Evolutionary conservation across 2,329 filamentous ascomycete genomes (phyloP).

Genomic region (Fusarium nygamai): DNA sequence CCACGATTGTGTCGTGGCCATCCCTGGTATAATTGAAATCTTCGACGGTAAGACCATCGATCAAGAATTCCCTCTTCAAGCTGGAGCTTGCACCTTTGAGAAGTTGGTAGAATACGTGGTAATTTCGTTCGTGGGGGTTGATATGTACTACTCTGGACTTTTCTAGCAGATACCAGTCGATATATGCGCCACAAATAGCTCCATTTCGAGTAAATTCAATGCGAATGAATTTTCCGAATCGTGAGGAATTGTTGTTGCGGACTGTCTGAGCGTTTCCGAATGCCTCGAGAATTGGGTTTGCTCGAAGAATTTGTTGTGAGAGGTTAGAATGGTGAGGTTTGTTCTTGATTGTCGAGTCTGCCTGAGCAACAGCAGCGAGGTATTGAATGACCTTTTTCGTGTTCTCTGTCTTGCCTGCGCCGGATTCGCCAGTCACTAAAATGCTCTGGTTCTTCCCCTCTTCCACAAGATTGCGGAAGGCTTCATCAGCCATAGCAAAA

Average conservation of each 20-base stretch:
- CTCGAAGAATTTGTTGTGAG: constrained; percentile 94
- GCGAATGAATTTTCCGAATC: constrained; percentile 98
- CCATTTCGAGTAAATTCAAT: constrained; percentile 92
- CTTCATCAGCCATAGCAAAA: constrained; percentile 96
- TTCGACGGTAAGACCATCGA: constrained; percentile 79
- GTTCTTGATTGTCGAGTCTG: constrained; percentile 75
- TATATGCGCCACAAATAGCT: constrained; percentile 93
- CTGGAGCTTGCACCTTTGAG: constrained; percentile 81
- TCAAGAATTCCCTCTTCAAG: constrained; percentile 79
- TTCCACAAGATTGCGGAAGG: constrained; percentile 93
- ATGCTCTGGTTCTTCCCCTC: constrained; percentile 98
- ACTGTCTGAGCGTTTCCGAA: constrained; percentile 99
- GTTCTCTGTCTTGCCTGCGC: constrained; percentile 98
- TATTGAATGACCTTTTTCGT: constrained; percentile 99
- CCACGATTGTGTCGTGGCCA: constrained; percentile 90
- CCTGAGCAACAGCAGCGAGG: constrained; percentile 89
- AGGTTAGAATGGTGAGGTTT: constrained; percentile 79
- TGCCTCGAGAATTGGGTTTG: constrained; percentile 96
- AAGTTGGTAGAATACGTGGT: constrained; percentile 97
- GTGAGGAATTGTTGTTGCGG: constrained; percentile 96
- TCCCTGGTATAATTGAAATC: constrained; percentile 93
- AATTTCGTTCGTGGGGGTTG: constrained; percentile 89
- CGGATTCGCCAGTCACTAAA: constrained; percentile 96
- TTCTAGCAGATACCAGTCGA: constrained; percentile 97
- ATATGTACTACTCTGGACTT: constrained; percentile 97